These are phyloP conservation scores for Hymenoscyphus scutula DNA, from an alignment of 2,329 filamentous ascomycete species.

Conservation along the genomic window DNA sequence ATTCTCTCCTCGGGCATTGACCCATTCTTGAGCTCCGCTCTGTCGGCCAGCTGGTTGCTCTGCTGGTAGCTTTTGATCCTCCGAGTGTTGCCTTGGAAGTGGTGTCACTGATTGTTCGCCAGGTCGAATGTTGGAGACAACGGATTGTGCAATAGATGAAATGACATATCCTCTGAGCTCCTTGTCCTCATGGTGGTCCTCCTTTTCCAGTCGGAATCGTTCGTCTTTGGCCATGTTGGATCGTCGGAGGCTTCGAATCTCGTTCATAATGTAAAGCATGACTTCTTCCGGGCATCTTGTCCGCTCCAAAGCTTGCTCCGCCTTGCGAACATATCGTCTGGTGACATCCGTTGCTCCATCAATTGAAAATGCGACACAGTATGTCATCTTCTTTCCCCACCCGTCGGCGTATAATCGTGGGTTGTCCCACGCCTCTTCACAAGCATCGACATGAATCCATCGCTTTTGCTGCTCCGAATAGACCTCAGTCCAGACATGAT, in stretches of 20 bases:
- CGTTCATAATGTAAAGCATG: slow-evolving; percentile 84
- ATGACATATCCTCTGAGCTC: slow-evolving; percentile 75
- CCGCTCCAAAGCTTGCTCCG: slow-evolving; percentile 69
- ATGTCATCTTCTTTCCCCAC: slow-evolving; percentile 95
- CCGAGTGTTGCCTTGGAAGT: slow-evolving; percentile 33
- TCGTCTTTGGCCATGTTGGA: slow-evolving; percentile 83
- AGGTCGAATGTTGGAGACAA: slow-evolving; percentile 40
- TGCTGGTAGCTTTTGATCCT: slow-evolving; percentile 59
- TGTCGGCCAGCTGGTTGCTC: slow-evolving; percentile 55
- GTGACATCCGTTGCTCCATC: slow-evolving; percentile 73
- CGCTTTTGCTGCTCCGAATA: slow-evolving; percentile 91
- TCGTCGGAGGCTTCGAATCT: slow-evolving; percentile 82
- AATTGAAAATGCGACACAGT: slow-evolving; percentile 94
- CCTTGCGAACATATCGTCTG: slow-evolving; percentile 67
- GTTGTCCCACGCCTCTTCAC: slow-evolving; percentile 94
- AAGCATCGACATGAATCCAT: slow-evolving; percentile 96
- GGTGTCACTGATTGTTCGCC: slow-evolving; percentile 18
- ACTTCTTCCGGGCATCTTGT: slow-evolving; percentile 84
- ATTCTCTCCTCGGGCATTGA: slow-evolving; percentile 47
- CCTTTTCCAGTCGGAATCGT: slow-evolving; percentile 75
- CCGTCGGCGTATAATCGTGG: slow-evolving; percentile 89
- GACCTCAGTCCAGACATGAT: slow-evolving; percentile 96
- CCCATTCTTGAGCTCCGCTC: slow-evolving; percentile 50
- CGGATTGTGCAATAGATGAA: slow-evolving; percentile 68
- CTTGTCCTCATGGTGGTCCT: slow-evolving; percentile 72